Percentiles rank a stretch among this genome's conserved stretches.
Conservation (phyloP, 176 grass and related monocot genomes). For the Avena eriantha region DNA sequence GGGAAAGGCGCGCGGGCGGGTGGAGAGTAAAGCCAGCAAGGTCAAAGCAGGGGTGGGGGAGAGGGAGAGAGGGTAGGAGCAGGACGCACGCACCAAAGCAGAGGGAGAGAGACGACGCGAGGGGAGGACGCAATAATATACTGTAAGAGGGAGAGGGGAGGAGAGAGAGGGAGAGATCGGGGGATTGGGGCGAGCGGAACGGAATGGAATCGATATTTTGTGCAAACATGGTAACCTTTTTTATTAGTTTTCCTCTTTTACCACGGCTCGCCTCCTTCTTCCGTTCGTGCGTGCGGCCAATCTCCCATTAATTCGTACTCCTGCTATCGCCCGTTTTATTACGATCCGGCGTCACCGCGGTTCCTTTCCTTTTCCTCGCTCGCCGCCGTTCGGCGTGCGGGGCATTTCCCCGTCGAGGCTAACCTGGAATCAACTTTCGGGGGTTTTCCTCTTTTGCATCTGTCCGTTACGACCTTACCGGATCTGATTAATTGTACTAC, state of each 20-base stretch:
- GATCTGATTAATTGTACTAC: background rate
- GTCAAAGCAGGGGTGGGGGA: slow-evolving; percentile 46
- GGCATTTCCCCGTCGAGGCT: background rate
- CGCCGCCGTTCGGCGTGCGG: background rate
- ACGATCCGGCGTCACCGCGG: background rate
- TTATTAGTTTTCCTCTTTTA: slow-evolving; percentile 24
- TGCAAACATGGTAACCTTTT: slow-evolving; percentile 55
- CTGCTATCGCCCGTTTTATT: background rate
- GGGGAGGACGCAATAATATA: slow-evolving; percentile 29
- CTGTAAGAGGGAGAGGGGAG: too few relatives aligned
- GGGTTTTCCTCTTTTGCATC: background rate
- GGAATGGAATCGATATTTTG: background rate
- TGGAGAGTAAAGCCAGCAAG: slow-evolving; percentile 35
- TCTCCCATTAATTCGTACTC: slow-evolving; percentile 50
- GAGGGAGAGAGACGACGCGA: background rate
- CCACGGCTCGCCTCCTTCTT: slow-evolving; percentile 16
- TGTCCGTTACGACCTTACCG: background rate
- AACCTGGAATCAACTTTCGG: slow-evolving; percentile 12
- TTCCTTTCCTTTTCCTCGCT: background rate
- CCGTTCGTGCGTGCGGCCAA: background rate
- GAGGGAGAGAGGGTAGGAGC: background rate
- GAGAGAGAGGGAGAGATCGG: background rate
- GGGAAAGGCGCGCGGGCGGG: slow-evolving; percentile 24
- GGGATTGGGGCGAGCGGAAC: background rate
- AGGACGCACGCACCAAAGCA: slow-evolving; percentile 15